A percentile compares a stretch with the other conserved stretches of the same genome.
phyloP scores from a whole-genome alignment of 345 rosid genomes.

The Hirschfeldia incana region DNA sequence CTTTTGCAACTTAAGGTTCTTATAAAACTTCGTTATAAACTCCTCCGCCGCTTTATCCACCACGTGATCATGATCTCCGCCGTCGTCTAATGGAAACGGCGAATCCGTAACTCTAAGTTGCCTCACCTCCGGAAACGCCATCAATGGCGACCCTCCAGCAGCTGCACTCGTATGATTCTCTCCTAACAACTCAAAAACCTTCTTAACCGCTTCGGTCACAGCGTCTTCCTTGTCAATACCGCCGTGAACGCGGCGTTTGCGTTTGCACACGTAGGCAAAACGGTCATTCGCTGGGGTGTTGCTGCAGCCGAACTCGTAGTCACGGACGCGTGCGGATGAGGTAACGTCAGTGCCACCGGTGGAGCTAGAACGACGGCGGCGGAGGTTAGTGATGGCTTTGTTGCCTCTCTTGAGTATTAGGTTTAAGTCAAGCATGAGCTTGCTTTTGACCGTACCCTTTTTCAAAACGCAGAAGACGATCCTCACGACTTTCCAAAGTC shows the following conservation, averaged over 20 bases:
- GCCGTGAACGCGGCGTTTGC: slow-evolving; percentile 43
- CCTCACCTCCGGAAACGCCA: slow-evolving; percentile 57
- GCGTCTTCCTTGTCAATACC: slow-evolving; percentile 49
- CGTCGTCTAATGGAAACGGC: slow-evolving; percentile 72
- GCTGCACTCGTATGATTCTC: slow-evolving; percentile 30
- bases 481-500: slow-evolving; percentile 54
- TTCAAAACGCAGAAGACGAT: slow-evolving; percentile 56
- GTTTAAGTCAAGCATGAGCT: slow-evolving; percentile 54
- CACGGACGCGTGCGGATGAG: slow-evolving; percentile 50
- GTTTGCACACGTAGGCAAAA: slow-evolving; percentile 38
- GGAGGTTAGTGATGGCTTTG: slow-evolving; percentile 59
- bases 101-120: slow-evolving; percentile 80
- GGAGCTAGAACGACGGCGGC: slow-evolving; percentile 53
- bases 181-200: slow-evolving; percentile 69
- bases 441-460: slow-evolving; percentile 57
- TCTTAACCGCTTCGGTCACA: slow-evolving; percentile 60
- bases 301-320: slow-evolving; percentile 79
- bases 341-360: slow-evolving; percentile 23
- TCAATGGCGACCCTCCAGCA: slow-evolving; percentile 35
- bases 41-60: slow-evolving; percentile 83
- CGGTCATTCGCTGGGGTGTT: slow-evolving; percentile 48
- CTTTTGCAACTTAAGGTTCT: slow-evolving; percentile 58
- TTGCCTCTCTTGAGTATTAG: slow-evolving; percentile 59
- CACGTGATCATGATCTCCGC: slow-evolving; percentile 48
- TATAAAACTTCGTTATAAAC: slow-evolving; percentile 68